A percentile compares a stretch with the other conserved stretches of the same genome.
These are phyloP conservation scores for Leccinum griseonigrum DNA, from an alignment of 1,284 basidiomycete genomes.

Conservation along the genomic window DNA sequence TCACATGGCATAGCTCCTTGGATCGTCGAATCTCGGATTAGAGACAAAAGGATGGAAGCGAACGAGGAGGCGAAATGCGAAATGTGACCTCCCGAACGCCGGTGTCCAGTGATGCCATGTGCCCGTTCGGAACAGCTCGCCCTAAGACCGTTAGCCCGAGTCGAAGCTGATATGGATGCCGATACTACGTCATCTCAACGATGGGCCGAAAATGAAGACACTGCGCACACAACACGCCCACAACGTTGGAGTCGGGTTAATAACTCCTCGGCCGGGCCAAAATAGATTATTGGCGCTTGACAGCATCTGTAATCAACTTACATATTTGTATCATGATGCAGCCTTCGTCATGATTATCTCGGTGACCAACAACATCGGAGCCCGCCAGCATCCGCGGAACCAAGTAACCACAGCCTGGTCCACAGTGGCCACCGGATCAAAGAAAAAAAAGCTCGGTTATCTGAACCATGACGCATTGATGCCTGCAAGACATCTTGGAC, in stretches of 20 bases:
- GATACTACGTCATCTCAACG: background rate
- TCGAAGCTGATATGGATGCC: background rate
- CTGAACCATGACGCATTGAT: background rate
- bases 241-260: background rate
- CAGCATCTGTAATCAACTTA: background rate
- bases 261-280: background rate
- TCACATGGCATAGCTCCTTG: background rate
- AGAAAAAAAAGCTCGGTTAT: background rate
- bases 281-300: background rate
- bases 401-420: background rate
- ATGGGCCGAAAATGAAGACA: background rate
- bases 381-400: background rate
- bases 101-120: background rate
- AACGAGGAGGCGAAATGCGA: background rate
- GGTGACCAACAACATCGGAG: background rate
- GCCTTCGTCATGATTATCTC: background rate
- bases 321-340: background rate
- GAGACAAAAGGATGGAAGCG: background rate
- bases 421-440: background rate
- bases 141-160: background rate
- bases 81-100: too few species aligned
- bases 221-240: background rate
- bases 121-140: background rate
- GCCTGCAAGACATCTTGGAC: background rate
- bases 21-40: too few species aligned